phyloP scores from a whole-genome alignment of 352 stramenopile genomes.

The Poterioochromonas sp. region DNA sequence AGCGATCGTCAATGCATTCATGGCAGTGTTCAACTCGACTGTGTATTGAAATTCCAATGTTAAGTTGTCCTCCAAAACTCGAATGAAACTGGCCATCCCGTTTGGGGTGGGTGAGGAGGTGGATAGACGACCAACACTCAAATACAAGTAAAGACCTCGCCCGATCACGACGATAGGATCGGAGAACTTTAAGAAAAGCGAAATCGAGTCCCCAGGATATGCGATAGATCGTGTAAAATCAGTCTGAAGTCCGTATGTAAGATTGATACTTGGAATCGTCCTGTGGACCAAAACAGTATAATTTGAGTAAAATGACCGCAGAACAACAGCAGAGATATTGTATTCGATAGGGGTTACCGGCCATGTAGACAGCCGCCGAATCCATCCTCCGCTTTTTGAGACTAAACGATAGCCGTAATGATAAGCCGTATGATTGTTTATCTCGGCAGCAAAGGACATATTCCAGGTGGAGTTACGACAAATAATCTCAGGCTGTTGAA shows the following conservation, averaged over 20 bases:
- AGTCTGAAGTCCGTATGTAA: constrained; percentile 22
- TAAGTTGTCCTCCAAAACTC: neutral
- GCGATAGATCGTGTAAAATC: neutral
- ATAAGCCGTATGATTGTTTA: neutral
- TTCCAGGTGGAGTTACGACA: too few relatives aligned
- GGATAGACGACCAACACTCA: neutral
- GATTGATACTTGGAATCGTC: neutral
- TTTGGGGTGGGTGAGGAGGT: too few relatives aligned
- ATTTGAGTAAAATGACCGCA: neutral
- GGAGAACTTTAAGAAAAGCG: neutral
- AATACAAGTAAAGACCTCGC: neutral
- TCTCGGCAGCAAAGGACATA: too few relatives aligned
- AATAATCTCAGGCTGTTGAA: too few relatives aligned
- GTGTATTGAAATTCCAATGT: constrained; percentile 25
- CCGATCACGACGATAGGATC: neutral
- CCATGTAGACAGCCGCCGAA: neutral
- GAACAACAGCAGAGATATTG: neutral
- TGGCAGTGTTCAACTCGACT: neutral
- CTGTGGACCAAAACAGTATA: constrained; percentile 6
- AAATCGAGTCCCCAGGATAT: constrained; percentile 14
- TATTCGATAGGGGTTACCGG: neutral
- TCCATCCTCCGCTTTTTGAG: neutral
- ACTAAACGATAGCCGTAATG: neutral
- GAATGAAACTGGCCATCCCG: neutral
- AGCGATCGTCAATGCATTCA: neutral